A percentile compares a stretch with the other conserved stretches of the same genome.
These are phyloP conservation scores for Centrapalus pauciflorus DNA, from an alignment of 129 eudicot species.

Conservation along the genomic window DNA sequence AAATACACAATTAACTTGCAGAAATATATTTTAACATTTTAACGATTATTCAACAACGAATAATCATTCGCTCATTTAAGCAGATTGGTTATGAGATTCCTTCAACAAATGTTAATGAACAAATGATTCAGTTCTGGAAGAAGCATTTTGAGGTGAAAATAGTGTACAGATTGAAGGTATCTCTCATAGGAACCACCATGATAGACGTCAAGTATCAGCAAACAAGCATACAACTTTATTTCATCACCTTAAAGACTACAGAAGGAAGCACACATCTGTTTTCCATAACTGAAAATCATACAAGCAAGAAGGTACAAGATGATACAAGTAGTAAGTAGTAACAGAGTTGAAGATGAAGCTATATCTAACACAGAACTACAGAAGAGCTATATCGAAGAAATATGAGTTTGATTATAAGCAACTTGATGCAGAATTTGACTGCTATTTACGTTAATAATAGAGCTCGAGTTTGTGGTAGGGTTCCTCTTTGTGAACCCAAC, in stretches of 20 bases:
- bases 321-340: slow-evolving; percentile 10
- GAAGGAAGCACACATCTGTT: slow-evolving; percentile 28
- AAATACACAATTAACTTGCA: no score
- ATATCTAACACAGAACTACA: slow-evolving; percentile 8
- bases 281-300: slow-evolving; percentile 17
- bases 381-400: slow-evolving; percentile 18
- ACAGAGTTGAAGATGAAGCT: slow-evolving; percentile 23
- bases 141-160: slow-evolving; percentile 68
- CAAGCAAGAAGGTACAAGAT: slow-evolving; percentile 21
- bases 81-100: slow-evolving; percentile 96
- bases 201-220: slow-evolving; percentile 81
- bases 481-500: slow-evolving; percentile 9
- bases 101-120: slow-evolving; percentile 90
- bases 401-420: slow-evolving; percentile 20
- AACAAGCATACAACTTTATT: slow-evolving; percentile 84
- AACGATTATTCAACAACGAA: no score
- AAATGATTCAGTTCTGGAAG: slow-evolving; percentile 87
- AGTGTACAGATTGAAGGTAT: slow-evolving; percentile 78
- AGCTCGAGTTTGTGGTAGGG: slow-evolving; percentile 8
- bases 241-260: slow-evolving; percentile 60
- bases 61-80: no score
- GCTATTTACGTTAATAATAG: slow-evolving; percentile 19
- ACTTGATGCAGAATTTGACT: slow-evolving; percentile 40
- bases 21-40: no score
- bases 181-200: slow-evolving; percentile 37